Evolutionary conservation across 768 basidiomycete species (phyloP).

Genomic region (Lentinula guzmanii): DNA sequence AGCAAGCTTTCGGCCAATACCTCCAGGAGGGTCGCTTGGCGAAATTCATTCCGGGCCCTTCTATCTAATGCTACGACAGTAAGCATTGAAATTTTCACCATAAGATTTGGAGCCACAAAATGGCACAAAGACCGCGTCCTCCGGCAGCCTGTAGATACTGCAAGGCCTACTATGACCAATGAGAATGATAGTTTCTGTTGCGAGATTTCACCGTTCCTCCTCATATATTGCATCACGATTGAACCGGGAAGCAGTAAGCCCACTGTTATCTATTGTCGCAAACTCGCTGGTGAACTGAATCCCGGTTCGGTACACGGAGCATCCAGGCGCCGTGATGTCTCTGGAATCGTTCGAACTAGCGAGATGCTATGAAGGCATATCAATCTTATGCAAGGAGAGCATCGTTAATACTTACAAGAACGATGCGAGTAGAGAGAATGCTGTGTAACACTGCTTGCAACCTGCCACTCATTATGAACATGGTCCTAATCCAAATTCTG

Average conservation of each 20-base stretch:
- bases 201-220: too few species aligned
- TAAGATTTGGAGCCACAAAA: too few species aligned
- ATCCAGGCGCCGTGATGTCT: constrained; percentile 3
- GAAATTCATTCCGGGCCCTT: too few species aligned
- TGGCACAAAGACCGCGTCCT: too few species aligned
- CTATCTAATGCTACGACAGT: too few species aligned
- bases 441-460: constrained; percentile 16
- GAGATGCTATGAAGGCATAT: background rate
- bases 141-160: too few species aligned
- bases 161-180: too few species aligned
- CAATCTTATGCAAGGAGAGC: too few species aligned
- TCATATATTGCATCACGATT: background rate
- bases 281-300: background rate
- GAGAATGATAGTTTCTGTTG: too few species aligned
- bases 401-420: constrained; percentile 8
- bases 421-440: constrained; percentile 15
- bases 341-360: background rate
- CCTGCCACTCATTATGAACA: background rate
- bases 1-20: too few species aligned
- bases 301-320: constrained; percentile 2
- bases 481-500: background rate
- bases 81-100: too few species aligned
- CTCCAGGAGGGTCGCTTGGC: too few species aligned
- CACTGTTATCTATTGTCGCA: background rate
- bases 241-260: background rate